Evolutionary conservation across 805 yeast genomes (phyloP).

Genomic region (Zygosaccharomyces bailii): DNA sequence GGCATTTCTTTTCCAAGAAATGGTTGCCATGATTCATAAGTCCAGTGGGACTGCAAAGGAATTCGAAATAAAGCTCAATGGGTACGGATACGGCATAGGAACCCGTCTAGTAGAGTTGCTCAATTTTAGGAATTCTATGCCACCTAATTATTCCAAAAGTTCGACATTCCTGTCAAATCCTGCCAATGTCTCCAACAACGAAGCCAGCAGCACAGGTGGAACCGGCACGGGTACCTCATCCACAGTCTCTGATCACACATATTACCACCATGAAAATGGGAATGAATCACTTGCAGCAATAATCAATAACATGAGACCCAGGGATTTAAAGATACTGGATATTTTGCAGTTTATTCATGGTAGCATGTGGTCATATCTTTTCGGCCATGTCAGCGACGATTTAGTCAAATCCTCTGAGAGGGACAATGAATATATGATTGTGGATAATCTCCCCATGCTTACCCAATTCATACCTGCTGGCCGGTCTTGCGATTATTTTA

Average conservation of each 20-base stretch:
- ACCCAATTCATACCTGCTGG: conserved; percentile 67
- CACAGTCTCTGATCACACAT: conserved; percentile 7
- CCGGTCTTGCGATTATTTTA: conserved; percentile 75
- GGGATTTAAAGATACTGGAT: conserved; percentile 66
- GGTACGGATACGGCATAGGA: conserved; percentile 77
- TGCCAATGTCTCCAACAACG: conserved; percentile 1
- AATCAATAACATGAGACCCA: conserved; percentile 33
- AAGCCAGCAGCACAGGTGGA: conserved; percentile 3
- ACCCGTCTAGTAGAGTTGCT: conserved; percentile 61
- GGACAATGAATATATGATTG: conserved; percentile 72
- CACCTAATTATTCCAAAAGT: conserved; percentile 21
- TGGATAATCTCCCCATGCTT: conserved; percentile 68
- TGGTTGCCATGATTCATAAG: conserved; percentile 59
- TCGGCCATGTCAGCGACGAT: conserved; percentile 74
- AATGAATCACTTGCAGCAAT: conserved; percentile 23
- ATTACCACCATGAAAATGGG: conserved; percentile 12
- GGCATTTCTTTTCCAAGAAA: conserved; percentile 68
- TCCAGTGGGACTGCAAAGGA: conserved; percentile 63
- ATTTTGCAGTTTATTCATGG: conserved; percentile 71
- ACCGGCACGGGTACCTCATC: conserved; percentile 9
- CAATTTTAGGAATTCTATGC: conserved; percentile 32
- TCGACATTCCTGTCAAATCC: conserved; percentile 18
- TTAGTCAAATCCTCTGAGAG: conserved; percentile 69
- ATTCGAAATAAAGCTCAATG: conserved; percentile 56
- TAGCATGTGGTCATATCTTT: conserved; percentile 67